A percentile compares a stretch with the other conserved stretches of the same genome.
Conservation (phyloP, 2,329 filamentous ascomycete species). For the Mariannaea sp. region DNA sequence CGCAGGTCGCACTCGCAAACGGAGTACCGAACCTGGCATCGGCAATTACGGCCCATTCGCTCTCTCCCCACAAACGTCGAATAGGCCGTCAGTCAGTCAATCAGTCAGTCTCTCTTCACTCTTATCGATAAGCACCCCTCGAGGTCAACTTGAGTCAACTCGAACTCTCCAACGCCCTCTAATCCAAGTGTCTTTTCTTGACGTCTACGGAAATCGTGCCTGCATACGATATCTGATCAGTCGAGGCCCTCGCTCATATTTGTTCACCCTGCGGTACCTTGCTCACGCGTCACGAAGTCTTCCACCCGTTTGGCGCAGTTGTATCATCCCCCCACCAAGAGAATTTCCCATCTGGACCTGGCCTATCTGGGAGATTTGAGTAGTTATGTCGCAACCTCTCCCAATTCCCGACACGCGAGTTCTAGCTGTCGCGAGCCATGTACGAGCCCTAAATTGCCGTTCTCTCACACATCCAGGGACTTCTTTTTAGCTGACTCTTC, state of each 20-base stretch:
- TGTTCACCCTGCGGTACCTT: conserved; percentile 1
- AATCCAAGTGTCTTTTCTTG: no score
- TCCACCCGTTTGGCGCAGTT: no score
- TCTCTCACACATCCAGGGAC: background rate
- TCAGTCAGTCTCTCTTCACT: no score
- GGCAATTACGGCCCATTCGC: no score
- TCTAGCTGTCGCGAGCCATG: conserved; percentile 92
- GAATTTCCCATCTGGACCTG: background rate
- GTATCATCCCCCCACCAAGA: no score
- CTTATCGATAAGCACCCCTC: no score
- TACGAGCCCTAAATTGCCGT: conserved; percentile 53
- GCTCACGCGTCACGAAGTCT: no score
- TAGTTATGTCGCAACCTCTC: conserved; percentile 31
- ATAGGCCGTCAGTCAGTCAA: no score
- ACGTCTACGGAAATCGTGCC: background rate
- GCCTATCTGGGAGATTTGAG: conserved; percentile 1
- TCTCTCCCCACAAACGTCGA: no score
- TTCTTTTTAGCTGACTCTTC: conserved; percentile 19
- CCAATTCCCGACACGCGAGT: conserved; percentile 66
- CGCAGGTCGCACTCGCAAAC: no score
- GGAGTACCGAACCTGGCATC: no score
- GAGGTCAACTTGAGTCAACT: background rate
- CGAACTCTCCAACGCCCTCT: background rate
- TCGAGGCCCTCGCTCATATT: background rate
- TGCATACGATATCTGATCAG: background rate